These are phyloP conservation scores for Heliamphora exappendiculata DNA, from an alignment of 148 eudicot genomes.

Conservation along the genomic window DNA sequence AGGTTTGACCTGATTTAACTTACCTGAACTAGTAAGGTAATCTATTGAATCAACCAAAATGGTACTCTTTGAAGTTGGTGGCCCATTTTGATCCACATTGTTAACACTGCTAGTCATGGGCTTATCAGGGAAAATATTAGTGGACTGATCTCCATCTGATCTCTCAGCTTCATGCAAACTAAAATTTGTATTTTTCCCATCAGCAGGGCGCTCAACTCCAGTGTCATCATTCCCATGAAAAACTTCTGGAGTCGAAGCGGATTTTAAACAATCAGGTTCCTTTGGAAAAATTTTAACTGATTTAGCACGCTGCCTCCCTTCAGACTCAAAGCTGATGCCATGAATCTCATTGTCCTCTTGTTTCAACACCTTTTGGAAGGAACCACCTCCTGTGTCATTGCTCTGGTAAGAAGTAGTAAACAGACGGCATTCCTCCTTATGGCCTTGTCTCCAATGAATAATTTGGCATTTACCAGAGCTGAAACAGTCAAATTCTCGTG, in stretches of 20 bases:
- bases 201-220: conserved; percentile 15
- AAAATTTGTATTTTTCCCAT: conserved; percentile 9
- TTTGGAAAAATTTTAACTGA: conserved; percentile 16
- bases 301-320: conserved; percentile 22
- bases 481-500: conserved; percentile 23
- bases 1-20: conserved; percentile 12
- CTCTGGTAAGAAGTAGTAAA: conserved; percentile 16
- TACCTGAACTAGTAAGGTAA: conserved; percentile 12
- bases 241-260: conserved; percentile 4
- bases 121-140: conserved; percentile 20
- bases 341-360: conserved; percentile 21
- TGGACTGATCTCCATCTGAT: conserved; percentile 17
- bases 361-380: conserved; percentile 21
- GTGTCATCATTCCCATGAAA: conserved; percentile 20
- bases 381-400: conserved; percentile 26
- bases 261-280: conserved; percentile 14
- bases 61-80: conserved; percentile 7
- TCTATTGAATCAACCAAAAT: conserved; percentile 14
- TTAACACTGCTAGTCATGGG: conserved; percentile 18
- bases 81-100: conserved; percentile 19
- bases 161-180: conserved; percentile 22
- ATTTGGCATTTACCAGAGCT: conserved; percentile 95
- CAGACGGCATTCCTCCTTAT: conserved; percentile 68
- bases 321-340: conserved; percentile 15
- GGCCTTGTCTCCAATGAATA: conserved; percentile 87